Evolutionary conservation across 768 basidiomycete species (phyloP).

Genomic region (Strobilomyces confusus): DNA sequence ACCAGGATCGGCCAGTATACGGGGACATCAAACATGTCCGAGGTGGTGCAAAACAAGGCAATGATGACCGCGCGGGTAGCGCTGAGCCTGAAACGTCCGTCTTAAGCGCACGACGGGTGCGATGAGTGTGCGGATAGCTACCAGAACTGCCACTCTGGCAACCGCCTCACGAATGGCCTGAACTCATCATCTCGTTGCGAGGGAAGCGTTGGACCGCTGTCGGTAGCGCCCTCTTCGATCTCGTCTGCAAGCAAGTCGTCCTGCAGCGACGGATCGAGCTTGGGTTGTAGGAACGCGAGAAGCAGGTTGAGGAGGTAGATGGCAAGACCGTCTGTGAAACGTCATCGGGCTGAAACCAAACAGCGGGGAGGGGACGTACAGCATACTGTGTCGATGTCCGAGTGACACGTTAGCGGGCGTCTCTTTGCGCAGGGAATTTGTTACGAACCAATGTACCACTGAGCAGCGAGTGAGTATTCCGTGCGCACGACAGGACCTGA

Average conservation of each 20-base stretch:
- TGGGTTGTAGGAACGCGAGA: constrained; percentile 95
- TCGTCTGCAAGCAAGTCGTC: constrained; percentile 93
- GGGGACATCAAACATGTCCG: constrained; percentile 87
- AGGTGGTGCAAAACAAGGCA: constrained; percentile 76
- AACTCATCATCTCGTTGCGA: constrained; percentile 88
- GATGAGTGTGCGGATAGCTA: constrained; percentile 29
- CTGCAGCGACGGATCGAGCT: constrained; percentile 94
- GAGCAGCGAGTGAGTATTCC: constrained; percentile 2
- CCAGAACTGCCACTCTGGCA: constrained; percentile 99
- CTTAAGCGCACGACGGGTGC: not conserved
- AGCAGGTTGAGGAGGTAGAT: constrained; percentile 96
- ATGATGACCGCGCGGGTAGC: constrained; percentile 85
- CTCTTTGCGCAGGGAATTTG: not conserved
- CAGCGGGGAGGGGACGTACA: constrained; percentile 45
- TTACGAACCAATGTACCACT: constrained; percentile 92
- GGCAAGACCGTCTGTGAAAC: constrained; percentile 70
- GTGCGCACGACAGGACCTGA: not conserved
- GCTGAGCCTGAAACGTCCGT: constrained; percentile 62
- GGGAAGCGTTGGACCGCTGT: constrained; percentile 54
- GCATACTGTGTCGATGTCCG: constrained; percentile 44
- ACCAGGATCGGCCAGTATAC: constrained; percentile 99
- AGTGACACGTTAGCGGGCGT: not conserved
- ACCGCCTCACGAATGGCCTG: constrained; percentile 88
- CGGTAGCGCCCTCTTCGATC: constrained; percentile 88
- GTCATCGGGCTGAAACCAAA: constrained; percentile 1